These are phyloP conservation scores for Dianthus caryophyllus DNA, from an alignment of 148 eudicot genomes.

Conservation along the genomic window DNA sequence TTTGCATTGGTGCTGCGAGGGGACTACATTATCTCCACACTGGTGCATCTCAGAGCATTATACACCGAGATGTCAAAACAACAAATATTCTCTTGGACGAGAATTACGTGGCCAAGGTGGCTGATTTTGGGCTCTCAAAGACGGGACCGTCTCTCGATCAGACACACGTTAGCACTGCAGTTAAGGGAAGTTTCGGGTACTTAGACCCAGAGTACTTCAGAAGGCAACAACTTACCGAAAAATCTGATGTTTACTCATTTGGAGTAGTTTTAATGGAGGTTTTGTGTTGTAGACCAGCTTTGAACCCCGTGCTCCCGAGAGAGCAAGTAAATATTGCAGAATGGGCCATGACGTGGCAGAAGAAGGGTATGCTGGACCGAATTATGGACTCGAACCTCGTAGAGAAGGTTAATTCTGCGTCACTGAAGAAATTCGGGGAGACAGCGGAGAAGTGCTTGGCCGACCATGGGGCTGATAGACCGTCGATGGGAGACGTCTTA, in stretches of 20 bases:
- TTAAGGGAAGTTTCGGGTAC: constrained; percentile 93
- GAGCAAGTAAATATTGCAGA: constrained; percentile 98
- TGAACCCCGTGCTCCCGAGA: constrained; percentile 89
- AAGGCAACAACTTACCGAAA: constrained; percentile 88
- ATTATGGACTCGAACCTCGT: constrained; percentile 70
- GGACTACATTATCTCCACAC: constrained; percentile 99
- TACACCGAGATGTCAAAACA: constrained; percentile 92
- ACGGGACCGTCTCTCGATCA: constrained; percentile 87
- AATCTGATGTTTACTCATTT: constrained; percentile 92
- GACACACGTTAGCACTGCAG: constrained; percentile 97
- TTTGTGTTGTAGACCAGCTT: constrained; percentile 84
- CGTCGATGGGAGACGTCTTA: constrained; percentile 93
- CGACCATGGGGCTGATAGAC: constrained; percentile 91
- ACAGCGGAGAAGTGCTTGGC: constrained; percentile 94
- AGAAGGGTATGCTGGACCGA: constrained; percentile 93
- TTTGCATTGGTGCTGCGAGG: constrained; percentile 92
- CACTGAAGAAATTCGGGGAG: constrained; percentile 86
- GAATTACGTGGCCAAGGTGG: constrained; percentile 87
- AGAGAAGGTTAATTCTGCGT: constrained; percentile 69
- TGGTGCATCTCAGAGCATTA: constrained; percentile 86
- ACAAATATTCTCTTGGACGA: constrained; percentile 96
- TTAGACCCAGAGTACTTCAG: constrained; percentile 97
- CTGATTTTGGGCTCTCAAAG: constrained; percentile 94
- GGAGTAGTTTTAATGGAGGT: constrained; percentile 98
- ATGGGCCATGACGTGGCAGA: constrained; percentile 98